Evolutionary conservation across 208 protist species (phyloP).

Genomic region (Leishmania tarentolae): DNA sequence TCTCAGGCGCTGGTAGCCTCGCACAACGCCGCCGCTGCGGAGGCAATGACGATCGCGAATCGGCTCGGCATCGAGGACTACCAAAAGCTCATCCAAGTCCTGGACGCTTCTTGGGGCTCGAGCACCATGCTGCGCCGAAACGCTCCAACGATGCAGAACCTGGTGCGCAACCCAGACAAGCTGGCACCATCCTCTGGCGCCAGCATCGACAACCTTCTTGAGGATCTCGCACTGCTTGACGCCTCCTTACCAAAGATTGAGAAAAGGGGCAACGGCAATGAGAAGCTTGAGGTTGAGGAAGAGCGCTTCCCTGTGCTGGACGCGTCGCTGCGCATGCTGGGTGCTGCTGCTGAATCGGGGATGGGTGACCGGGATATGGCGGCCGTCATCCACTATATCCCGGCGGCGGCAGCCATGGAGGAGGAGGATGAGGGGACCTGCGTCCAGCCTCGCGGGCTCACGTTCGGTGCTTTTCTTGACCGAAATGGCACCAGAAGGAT

Average conservation of each 20-base stretch:
- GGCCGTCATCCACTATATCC: conserved; percentile 80
- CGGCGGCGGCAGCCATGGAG: conserved; percentile 60
- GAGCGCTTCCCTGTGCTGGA: conserved; percentile 80
- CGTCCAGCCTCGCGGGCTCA: conserved; percentile 21
- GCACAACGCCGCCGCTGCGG: conserved; percentile 85
- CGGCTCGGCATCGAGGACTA: conserved; percentile 79
- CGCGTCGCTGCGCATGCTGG: conserved; percentile 75
- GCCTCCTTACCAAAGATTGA: conserved; percentile 47
- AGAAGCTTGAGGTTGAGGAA: conserved; percentile 36
- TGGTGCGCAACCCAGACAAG: conserved; percentile 78
- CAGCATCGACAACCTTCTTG: conserved; percentile 64
- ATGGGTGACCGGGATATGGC: conserved; percentile 80
- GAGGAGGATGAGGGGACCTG: conserved; percentile 34
- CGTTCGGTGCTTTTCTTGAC: conserved; percentile 5
- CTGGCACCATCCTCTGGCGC: conserved; percentile 56
- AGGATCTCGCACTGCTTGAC: conserved; percentile 72
- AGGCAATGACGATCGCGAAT: conserved; percentile 86
- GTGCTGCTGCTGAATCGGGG: conserved; percentile 64
- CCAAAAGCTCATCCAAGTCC: conserved; percentile 68
- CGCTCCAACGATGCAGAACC: conserved; percentile 79
- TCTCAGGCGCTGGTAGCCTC: conserved; percentile 80
- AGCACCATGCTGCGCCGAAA: conserved; percentile 91
- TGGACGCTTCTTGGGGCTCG: conserved; percentile 82
- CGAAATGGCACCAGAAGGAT: not conserved
- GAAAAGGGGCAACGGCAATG: not conserved